phyloP scores from a whole-genome alignment of 163 green algal species.

The Prototheca cutis region DNA sequence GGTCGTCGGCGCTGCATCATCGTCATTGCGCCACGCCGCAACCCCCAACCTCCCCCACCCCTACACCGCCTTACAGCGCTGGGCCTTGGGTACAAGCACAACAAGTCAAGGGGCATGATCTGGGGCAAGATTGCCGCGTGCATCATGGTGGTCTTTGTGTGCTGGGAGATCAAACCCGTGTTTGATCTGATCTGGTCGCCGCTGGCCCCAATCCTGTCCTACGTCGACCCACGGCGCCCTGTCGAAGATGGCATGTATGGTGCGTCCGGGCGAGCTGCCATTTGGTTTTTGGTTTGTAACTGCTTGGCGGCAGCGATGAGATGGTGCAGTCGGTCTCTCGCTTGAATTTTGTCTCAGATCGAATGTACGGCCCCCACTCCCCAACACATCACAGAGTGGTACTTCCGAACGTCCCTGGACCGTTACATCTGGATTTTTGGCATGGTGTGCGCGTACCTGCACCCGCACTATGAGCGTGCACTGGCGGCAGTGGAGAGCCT shows the following conservation, averaged over 20 bases:
- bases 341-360: too few relatives aligned
- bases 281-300: too few relatives aligned
- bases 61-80: not conserved
- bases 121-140: slow-evolving; percentile 53
- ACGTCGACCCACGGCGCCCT: slow-evolving; percentile 72
- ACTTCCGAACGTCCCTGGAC: slow-evolving; percentile 85
- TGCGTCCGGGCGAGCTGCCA: too few relatives aligned
- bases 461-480: slow-evolving; percentile 38
- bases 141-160: slow-evolving; percentile 14
- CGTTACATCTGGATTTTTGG: slow-evolving; percentile 94
- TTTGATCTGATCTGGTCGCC: slow-evolving; percentile 79
- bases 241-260: not conserved
- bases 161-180: slow-evolving; percentile 67
- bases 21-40: too few relatives aligned
- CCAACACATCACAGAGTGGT: slow-evolving; percentile 87
- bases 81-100: not conserved
- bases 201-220: slow-evolving; percentile 64
- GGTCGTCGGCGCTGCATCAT: too few relatives aligned
- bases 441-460: slow-evolving; percentile 85
- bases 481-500: not conserved
- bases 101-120: slow-evolving; percentile 17
- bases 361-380: too few relatives aligned
- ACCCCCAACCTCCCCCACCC: not conserved
- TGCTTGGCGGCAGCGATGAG: too few relatives aligned
- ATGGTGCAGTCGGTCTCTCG: too few relatives aligned